Conservation (phyloP, 2,329 filamentous ascomycete genomes). For the Phaeosphaeriaceae sp. region DNA sequence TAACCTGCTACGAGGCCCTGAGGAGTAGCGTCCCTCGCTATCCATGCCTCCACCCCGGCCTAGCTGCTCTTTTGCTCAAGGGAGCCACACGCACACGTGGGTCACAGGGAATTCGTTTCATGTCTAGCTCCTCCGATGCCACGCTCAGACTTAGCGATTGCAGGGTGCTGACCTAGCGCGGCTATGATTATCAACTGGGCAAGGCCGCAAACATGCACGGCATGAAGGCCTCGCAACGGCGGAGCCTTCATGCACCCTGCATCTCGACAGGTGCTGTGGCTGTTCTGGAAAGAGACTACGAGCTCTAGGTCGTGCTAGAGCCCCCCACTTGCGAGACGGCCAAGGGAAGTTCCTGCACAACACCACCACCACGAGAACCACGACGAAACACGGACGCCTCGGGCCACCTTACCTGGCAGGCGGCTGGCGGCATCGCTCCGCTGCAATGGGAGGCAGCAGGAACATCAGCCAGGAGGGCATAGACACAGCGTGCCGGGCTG, state of each 20-base stretch:
- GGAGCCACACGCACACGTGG: constrained; percentile 47
- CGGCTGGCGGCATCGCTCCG: constrained; percentile 14
- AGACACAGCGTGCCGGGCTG: neutral
- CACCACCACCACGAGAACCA: constrained; percentile 8
- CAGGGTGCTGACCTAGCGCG: constrained; percentile 25
- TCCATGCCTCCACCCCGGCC: constrained; percentile 30
- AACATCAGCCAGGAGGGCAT: constrained; percentile 8
- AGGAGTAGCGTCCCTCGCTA: constrained; percentile 36
- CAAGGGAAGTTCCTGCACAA: constrained; percentile 29
- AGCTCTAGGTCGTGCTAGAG: constrained; percentile 25
- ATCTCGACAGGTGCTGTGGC: constrained; percentile 20
- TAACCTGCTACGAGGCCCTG: constrained; percentile 45
- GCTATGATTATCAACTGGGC: constrained; percentile 11
- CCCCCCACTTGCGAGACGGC: constrained; percentile 19
- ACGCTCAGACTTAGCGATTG: constrained; percentile 26
- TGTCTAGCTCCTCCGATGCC: constrained; percentile 30
- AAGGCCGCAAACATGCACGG: constrained; percentile 14
- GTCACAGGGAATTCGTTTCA: constrained; percentile 51
- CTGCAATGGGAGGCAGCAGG: constrained; percentile 20
- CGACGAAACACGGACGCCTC: constrained; percentile 8
- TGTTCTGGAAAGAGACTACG: constrained; percentile 32
- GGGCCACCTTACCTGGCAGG: constrained; percentile 29
- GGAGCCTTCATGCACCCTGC: constrained; percentile 27
- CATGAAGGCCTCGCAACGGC: constrained; percentile 19
- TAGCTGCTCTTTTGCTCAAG: constrained; percentile 38